A percentile compares a stretch with the other conserved stretches of the same genome.
phyloP scores from a whole-genome alignment of 2,329 filamentous ascomycete species.

The Penicillium rolfsii region DNA sequence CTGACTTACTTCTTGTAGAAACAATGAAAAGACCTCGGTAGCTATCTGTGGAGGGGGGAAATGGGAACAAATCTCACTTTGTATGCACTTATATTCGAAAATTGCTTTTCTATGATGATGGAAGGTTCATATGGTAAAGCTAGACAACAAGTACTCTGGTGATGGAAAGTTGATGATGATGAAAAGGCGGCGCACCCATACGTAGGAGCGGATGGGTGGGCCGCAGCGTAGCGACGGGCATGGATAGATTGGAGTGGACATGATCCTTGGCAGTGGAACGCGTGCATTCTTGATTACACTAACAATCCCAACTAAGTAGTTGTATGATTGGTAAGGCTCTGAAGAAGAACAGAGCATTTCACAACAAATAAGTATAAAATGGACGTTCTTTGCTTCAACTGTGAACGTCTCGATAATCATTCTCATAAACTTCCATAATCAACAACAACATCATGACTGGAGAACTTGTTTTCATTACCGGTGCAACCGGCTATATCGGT shows the following conservation, averaged over 20 bases:
- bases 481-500: conserved; percentile 32
- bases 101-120: too few relatives aligned
- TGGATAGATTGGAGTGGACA: neutral
- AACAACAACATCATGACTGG: neutral
- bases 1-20: too few relatives aligned
- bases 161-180: too few relatives aligned
- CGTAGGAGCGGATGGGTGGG: too few relatives aligned
- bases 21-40: too few relatives aligned
- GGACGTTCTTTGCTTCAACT: neutral
- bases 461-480: conserved; percentile 27
- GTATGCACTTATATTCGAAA: too few relatives aligned
- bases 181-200: too few relatives aligned
- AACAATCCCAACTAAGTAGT: neutral
- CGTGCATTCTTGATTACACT: neutral
- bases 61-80: too few relatives aligned
- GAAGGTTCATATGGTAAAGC: too few relatives aligned
- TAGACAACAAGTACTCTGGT: too few relatives aligned
- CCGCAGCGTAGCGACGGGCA: too few relatives aligned
- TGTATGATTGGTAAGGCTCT: neutral
- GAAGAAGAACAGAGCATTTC: neutral
- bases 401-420: neutral
- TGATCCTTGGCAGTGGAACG: neutral
- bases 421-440: neutral
- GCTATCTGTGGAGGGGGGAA: too few relatives aligned
- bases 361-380: neutral